Base-by-base conservation (phyloP, 2,329 filamentous ascomycete species). In the Escovopsis sp. region DNA sequence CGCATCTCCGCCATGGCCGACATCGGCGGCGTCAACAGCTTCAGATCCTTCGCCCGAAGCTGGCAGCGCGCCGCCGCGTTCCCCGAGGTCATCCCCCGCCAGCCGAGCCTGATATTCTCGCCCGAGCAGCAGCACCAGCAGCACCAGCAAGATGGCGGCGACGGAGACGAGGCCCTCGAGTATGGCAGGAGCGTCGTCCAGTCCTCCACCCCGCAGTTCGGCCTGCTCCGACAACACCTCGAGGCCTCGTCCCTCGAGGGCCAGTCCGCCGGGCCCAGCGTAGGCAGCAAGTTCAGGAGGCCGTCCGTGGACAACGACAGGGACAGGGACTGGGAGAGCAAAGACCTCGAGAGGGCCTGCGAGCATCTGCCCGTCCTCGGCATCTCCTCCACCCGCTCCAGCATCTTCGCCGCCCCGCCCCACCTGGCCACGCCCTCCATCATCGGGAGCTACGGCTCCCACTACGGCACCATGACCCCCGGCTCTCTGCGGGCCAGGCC, bases 61-160 rank as follows among this genome's bases (percentile, higher is more conserved):
- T 94, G 87, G 83, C 85, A 89, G 62, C 80, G 89, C 58, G 89
- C 89, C 33, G 86, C 87, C 26, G 81, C 74, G 44, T 96, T 96
- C 61, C 75, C 78, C 49, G 88, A 95, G 59, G 85, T 94, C 51
- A 80, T 91, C 32, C 85, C 86, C 5, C 80, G 84, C 43, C 76
- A 80, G 12, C 78, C 80, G 12, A 81, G 84, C 32, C 86, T 94
- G 57, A 69, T 85, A 42, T 73, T 78, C 48, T 70, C 72, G 2
- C 68, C 74, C 36, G 75, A 77, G 36, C 70, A 74, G 46, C 34
- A 47, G 23, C 26, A 30, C 26, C 26, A 30, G 26, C 26, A 30
- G 26, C 26, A 30, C 26, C 26, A 30, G 26, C 26, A 30, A 30
- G 26, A 30, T 30, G 26, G 6, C 26, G 26, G 6, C 26, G 28